Percentiles rank a stretch among this genome's conserved stretches.
Conservation (phyloP, 2,329 filamentous ascomycete genomes). For the Colletotrichum spinosum region DNA sequence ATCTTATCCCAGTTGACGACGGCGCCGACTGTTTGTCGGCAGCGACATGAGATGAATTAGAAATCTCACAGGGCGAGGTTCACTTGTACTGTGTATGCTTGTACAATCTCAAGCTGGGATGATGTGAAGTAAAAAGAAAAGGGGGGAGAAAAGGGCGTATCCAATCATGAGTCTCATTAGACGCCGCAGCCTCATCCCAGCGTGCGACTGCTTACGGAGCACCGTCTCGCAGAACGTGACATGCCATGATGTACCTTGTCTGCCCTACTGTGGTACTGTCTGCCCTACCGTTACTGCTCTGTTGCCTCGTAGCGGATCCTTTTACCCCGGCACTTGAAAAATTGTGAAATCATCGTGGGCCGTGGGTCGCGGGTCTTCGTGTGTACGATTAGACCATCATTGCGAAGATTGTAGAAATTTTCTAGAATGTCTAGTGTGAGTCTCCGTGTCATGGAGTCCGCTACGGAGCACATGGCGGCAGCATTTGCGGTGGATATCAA, state of each 20-base stretch:
- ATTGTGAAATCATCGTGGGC: constrained; percentile 26
- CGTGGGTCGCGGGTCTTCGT: not conserved
- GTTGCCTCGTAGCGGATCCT: not conserved
- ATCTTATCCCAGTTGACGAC: not conserved
- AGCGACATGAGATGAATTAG: constrained; percentile 29
- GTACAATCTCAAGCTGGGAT: constrained; percentile 9
- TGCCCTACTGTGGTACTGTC: not conserved
- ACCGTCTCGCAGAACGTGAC: too few species aligned
- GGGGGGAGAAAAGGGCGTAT: too few species aligned
- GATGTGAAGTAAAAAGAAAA: not conserved
- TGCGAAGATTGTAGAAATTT: not conserved
- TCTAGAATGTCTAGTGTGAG: constrained; percentile 24
- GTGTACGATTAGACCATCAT: too few species aligned
- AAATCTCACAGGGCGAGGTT: constrained; percentile 23
- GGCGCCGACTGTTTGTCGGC: constrained; percentile 22
- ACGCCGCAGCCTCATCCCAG: too few species aligned
- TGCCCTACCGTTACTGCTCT: not conserved
- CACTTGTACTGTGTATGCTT: too few species aligned
- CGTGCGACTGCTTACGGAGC: too few species aligned
- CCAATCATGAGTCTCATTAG: too few species aligned
- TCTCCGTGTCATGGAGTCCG: too few species aligned
- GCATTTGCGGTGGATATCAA: not conserved
- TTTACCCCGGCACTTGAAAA: constrained; percentile 2
- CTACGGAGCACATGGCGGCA: not conserved
- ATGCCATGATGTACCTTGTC: not conserved